These are phyloP conservation scores for Pythium sukuiense DNA, from an alignment of 352 stramenopile species.

Conservation along the genomic window DNA sequence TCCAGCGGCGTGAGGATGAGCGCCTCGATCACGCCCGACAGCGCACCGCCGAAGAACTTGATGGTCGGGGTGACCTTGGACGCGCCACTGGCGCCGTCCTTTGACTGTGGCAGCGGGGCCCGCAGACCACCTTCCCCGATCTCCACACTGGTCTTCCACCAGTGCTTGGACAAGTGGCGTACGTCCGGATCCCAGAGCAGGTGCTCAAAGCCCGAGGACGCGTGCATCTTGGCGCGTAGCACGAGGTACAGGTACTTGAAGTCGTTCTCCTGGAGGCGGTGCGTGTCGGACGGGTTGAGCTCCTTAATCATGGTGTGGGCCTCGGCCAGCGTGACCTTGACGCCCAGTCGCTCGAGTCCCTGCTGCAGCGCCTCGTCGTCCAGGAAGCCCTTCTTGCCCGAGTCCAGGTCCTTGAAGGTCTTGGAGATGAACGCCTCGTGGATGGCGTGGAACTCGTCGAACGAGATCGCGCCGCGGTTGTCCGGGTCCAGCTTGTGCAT, in stretches of 20 bases:
- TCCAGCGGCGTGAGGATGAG: slow-evolving; percentile 86
- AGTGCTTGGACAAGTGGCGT: slow-evolving; percentile 84
- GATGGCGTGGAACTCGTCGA: slow-evolving; percentile 72
- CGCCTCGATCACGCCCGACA: slow-evolving; percentile 86
- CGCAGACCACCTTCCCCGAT: slow-evolving; percentile 72
- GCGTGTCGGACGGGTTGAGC: slow-evolving; percentile 61
- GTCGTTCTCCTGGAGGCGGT: slow-evolving; percentile 70
- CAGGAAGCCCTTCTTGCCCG: slow-evolving; percentile 64
- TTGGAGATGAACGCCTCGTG: slow-evolving; percentile 76
- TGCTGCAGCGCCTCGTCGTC: slow-evolving; percentile 66
- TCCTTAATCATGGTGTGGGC: slow-evolving; percentile 80
- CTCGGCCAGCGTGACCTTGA: slow-evolving; percentile 70
- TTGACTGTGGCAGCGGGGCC: slow-evolving; percentile 49
- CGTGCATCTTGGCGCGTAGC: slow-evolving; percentile 76
- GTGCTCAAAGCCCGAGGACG: slow-evolving; percentile 64
- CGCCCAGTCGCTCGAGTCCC: slow-evolving; percentile 60
- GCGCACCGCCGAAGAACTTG: slow-evolving; percentile 81
- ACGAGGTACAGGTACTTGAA: slow-evolving; percentile 85
- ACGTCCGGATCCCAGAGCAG: slow-evolving; percentile 82
- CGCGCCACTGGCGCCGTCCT: slow-evolving; percentile 31
- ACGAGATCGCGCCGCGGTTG: slow-evolving; percentile 70
- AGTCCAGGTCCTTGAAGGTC: slow-evolving; percentile 75
- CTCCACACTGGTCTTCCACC: slow-evolving; percentile 86
- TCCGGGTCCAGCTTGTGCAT: slow-evolving; percentile 70
- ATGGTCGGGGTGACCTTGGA: slow-evolving; percentile 71